A percentile compares a stretch with the other conserved stretches of the same genome.
These are phyloP conservation scores for Mycena albidolilacea DNA, from an alignment of 768 basidiomycete genomes.

Conservation along the genomic window DNA sequence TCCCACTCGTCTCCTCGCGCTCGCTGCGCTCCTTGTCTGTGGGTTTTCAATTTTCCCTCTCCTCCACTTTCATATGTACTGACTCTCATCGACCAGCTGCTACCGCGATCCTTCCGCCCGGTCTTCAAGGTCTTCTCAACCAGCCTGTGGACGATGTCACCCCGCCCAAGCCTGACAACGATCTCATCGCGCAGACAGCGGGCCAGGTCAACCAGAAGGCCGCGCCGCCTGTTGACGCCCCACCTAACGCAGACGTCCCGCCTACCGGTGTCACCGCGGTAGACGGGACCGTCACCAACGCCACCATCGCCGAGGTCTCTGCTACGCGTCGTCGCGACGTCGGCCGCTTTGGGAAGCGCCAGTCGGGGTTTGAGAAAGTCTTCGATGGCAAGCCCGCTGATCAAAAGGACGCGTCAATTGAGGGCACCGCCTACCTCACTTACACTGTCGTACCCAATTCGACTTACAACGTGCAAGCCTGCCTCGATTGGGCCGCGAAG, in stretches of 20 bases:
- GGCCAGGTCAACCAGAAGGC: slow-evolving; percentile 38
- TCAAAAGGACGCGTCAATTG: slow-evolving; percentile 55
- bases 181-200: slow-evolving; percentile 29
- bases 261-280: slow-evolving; percentile 58
- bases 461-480: slow-evolving; percentile 63
- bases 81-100: slow-evolving; percentile 33
- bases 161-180: slow-evolving; percentile 31
- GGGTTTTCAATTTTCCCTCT: not conserved
- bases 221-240: slow-evolving; percentile 19
- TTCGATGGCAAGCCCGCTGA: slow-evolving; percentile 58
- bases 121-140: slow-evolving; percentile 39
- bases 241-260: slow-evolving; percentile 28
- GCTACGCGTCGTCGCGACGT: slow-evolving; percentile 25
- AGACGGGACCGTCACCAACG: slow-evolving; percentile 51
- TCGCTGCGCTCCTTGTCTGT: slow-evolving; percentile 32
- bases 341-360: slow-evolving; percentile 40
- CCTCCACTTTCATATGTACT: not conserved
- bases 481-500: slow-evolving; percentile 56
- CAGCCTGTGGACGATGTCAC: slow-evolving; percentile 39
- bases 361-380: slow-evolving; percentile 46
- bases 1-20: slow-evolving; percentile 28
- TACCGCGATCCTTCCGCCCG: slow-evolving; percentile 45
- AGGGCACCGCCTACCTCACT: slow-evolving; percentile 65
- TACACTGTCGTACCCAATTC: slow-evolving; percentile 61
- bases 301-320: slow-evolving; percentile 33